Base-by-base conservation (phyloP, 768 basidiomycete genomes). In the Boletus reticulatus region DNA sequence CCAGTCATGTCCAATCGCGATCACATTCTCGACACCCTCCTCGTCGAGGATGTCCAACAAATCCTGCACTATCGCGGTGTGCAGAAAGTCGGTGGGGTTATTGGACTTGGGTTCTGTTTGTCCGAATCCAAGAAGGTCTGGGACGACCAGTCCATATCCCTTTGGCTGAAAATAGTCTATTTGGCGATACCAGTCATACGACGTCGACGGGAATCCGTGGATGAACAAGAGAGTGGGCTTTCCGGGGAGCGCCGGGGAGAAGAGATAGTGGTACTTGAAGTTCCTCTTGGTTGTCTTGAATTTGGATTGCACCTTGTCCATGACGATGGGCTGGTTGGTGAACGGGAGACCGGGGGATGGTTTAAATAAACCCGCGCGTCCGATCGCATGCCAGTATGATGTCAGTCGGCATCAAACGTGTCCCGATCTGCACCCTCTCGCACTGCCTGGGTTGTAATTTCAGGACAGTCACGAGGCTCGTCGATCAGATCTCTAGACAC, bases 41-140 rank as follows among this genome's bases (percentile, higher is more conserved):
- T 56, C 63, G 50, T 78, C 73, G 22, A 78, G 61, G 43, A 78
- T 69, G 27, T 76, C 76, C 4, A 76, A 4, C 14, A 76, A 43
- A 43, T 78, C 78, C 43, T 64, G 62, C 4, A 47, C 67, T 10
- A 75, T 38, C 11, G 61, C 59, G 11, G 65, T 62, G 19, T 60
- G 63, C 24, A 60, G 42, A 48, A 76, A 76, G 13, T 64, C 57
- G 12, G 53, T 49, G 12, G 64, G 54, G 41, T 73, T 68, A 0
- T 49, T 56, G 9, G 79, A 73, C 60, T 79, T 80, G 55, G 73
- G 72, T 46, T 62, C 64, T 4, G 81, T 80, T 20, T 62, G 72
- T 16, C 78, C 80, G 36, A 70, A 74, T 7, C 81, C 80, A 14
- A 82, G 72, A 59, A 79, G 72, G 60, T 82, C 80, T 0, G 80